Base-by-base conservation (phyloP, 2,329 filamentous ascomycete species). In the Arthrobotrys iridis region DNA sequence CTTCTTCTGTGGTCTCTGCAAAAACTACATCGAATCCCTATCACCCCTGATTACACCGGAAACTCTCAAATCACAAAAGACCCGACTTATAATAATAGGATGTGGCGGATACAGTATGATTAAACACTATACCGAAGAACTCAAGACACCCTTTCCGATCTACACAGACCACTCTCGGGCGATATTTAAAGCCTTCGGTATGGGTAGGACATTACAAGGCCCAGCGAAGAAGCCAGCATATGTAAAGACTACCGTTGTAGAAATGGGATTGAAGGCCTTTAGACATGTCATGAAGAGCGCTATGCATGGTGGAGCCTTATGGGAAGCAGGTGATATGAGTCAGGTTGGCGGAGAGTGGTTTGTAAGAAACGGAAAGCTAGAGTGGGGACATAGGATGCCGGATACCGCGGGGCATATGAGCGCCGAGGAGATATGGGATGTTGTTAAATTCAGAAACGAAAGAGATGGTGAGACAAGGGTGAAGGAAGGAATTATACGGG, bases 11-110 rank as follows among this genome's bases (percentile, higher is more conserved):
- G 70, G 70, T 10, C 62, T 74, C 5, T 74, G 70, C 28, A 63
- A 74, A 28, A 74, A 74, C 30, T 74, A 74, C 28, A 66, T 74
- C 37, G 70, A 74, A 62, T 74, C 70, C 2, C 40, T 74, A 57
- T 67, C 70, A 13, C 70, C 70, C 13, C 37, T 67, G 18, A 60
- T 74, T 8, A 74, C 70, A 62, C 70, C 70, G 11, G 70, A 74
- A 41, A 62, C 33, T 13, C 55, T 74, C 7, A 67, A 41, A 41
- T 37, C 43, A 13, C 70, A 67, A 40, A 66, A 48, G 28, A 63
- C 70, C 40, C 70, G 70, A n/a, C 62, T 74, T 13, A 63, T 74
- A 40, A 74, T 74, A 74, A 74, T 74, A 67, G 70, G 70, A 26
- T 74, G 70, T 13, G 70, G 70, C 5, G 62, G 70, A 1, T 37